Conservation (phyloP, 495 filamentous ascomycete species). For the Penicillium fimorum region DNA sequence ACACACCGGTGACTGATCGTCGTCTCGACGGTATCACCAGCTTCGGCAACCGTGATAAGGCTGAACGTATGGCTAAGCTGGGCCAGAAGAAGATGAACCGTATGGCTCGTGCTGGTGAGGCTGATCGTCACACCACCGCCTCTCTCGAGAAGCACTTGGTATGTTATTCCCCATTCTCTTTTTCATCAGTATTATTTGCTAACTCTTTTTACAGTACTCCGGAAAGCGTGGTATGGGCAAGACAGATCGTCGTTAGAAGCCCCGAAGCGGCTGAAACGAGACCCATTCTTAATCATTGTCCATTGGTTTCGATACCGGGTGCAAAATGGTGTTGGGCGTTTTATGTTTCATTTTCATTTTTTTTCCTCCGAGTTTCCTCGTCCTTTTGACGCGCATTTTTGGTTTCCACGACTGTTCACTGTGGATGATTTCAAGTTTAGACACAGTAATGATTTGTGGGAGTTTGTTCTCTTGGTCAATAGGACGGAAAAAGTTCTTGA, state of each 20-base stretch:
- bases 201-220: constrained; percentile 43
- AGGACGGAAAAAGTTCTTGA: constrained; percentile 33
- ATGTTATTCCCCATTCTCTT: constrained; percentile 33
- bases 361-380: constrained; percentile 10
- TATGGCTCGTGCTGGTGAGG: constrained; percentile 93
- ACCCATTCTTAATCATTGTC: constrained; percentile 38
- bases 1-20: constrained; percentile 73
- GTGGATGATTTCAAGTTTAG: constrained; percentile 12
- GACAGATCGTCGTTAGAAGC: constrained; percentile 53
- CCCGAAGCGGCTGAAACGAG: constrained; percentile 27
- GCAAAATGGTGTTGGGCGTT: constrained; percentile 39
- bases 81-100: constrained; percentile 98
- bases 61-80: constrained; percentile 81
- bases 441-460: constrained; percentile 24
- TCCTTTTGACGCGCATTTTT: constrained; percentile 18
- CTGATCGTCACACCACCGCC: constrained; percentile 84
- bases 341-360: constrained; percentile 11
- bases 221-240: constrained; percentile 61
- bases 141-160: constrained; percentile 90
- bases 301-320: constrained; percentile 36
- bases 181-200: constrained; percentile 17
- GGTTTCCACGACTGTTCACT: constrained; percentile 14
- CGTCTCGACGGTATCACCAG: constrained; percentile 68
- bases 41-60: constrained; percentile 62
- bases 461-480: constrained; percentile 23